Base-by-base conservation (phyloP, 2,329 filamentous ascomycete species). In the Macrophomina pseudophaseolina region DNA sequence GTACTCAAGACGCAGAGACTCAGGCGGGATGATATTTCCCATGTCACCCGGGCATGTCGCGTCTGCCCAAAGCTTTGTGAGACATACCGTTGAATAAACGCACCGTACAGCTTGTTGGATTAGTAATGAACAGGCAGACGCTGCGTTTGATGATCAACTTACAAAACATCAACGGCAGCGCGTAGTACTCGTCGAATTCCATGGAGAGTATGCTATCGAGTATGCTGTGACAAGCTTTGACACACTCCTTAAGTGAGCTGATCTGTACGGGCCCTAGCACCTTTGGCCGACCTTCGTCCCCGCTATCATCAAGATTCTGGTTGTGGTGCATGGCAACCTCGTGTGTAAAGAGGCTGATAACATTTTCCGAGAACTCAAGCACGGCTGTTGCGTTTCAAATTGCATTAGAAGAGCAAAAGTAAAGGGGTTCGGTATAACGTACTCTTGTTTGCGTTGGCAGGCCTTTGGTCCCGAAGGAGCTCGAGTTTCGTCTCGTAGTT, bases 11-110 rank as follows among this genome's bases (percentile, higher is more conserved):
- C 78, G 75, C 9, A 85, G 74, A 51, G 81, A 79, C 51, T 83
- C 79, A 42, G 81, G 78, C 46, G 80, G 79, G 74, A 85, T 82
- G 65, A 84, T 79, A 68, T 78, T 83, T 59, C 81, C 79, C 1
- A 86, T 76, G 70, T 85, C 83, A 23, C 78, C 78, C 4, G 82
- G 82, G n/a, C 78, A 79, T 4, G 80, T 82, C 6, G 83, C 80
- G 1, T 85, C 84, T 56, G 86, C 84, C 75, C 85, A 86, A 79
- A 88, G 83, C 71, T 87, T 88, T 76, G 87, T 86, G 7, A 88
- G 78, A 38, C 87, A 83, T 5, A 88, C 84, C 28, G 86, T 80
- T 14, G 85, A 83, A 71, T 87, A 88, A 11, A 85, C 83, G 54
- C 83, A 81, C 44, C 85, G 82, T 18, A 87, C 84, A 71, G 86